A percentile compares a stretch with the other conserved stretches of the same genome.
Evolutionary conservation across 2,329 filamentous ascomycete genomes (phyloP).

Genomic region (Sordariomycetes sp.): DNA sequence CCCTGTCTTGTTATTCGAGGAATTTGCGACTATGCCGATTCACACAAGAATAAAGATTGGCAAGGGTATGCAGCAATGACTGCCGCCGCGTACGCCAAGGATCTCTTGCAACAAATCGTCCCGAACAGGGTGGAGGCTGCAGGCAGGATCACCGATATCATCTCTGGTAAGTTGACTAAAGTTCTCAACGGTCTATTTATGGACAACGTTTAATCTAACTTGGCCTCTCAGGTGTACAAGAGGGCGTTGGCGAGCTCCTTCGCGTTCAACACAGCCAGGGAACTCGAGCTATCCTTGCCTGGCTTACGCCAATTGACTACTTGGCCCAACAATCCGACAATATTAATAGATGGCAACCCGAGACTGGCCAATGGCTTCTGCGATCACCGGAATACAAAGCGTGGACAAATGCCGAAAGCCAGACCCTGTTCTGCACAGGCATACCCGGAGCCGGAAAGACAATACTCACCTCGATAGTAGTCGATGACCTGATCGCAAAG

Average conservation of each 20-base stretch:
- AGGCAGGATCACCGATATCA: background rate
- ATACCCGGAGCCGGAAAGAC: slow-evolving; percentile 41
- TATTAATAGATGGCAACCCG: slow-evolving; percentile 20
- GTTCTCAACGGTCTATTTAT: too few species aligned
- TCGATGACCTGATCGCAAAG: slow-evolving; percentile 25
- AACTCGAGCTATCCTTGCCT: slow-evolving; percentile 20
- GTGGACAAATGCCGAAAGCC: slow-evolving; percentile 16
- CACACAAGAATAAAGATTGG: slow-evolving; percentile 17
- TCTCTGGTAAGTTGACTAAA: slow-evolving; percentile 2
- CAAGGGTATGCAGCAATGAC: slow-evolving; percentile 14
- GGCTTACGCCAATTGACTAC: slow-evolving; percentile 28
- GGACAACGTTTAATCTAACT: too few species aligned
- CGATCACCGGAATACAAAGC: slow-evolving; percentile 20
- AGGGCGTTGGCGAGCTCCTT: too few species aligned
- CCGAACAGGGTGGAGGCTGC: slow-evolving; percentile 1
- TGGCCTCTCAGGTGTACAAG: too few species aligned
- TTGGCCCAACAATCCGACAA: slow-evolving; percentile 27
- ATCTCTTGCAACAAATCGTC: slow-evolving; percentile 1
- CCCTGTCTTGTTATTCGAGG: slow-evolving; percentile 21
- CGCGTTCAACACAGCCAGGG: too few species aligned
- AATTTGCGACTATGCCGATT: slow-evolving; percentile 22
- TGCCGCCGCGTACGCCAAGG: slow-evolving; percentile 15
- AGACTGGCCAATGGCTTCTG: slow-evolving; percentile 37
- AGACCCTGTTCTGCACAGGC: slow-evolving; percentile 34
- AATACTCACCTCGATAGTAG: slow-evolving; percentile 28